phyloP scores from a whole-genome alignment of 2,329 filamentous ascomycete genomes.

The Trichoderma semiorbis region DNA sequence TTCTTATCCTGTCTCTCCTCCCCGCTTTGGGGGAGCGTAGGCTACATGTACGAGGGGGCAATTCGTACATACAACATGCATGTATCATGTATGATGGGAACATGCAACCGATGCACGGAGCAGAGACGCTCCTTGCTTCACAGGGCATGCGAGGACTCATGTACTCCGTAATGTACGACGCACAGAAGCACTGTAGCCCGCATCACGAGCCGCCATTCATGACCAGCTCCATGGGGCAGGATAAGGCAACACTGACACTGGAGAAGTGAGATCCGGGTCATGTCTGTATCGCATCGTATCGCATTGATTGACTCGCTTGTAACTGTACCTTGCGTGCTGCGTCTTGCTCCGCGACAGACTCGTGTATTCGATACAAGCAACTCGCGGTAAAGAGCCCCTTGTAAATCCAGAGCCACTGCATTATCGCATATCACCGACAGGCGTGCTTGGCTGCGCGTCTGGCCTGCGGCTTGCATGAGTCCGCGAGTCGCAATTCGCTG shows the following conservation, averaged over 20 bases:
- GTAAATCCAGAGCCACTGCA: background rate
- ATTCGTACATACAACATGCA: background rate
- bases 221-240: slow-evolving; percentile 10
- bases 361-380: background rate
- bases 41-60: background rate
- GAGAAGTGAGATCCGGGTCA: background rate
- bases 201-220: slow-evolving; percentile 12
- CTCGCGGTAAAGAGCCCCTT: background rate
- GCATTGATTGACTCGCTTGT: background rate
- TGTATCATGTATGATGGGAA: background rate
- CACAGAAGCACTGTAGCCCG: background rate
- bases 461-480: slow-evolving; percentile 16
- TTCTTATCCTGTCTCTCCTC: background rate
- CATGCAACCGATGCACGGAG: background rate
- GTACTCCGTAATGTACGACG: slow-evolving; percentile 13
- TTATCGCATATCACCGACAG: slow-evolving; percentile 9
- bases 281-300: background rate
- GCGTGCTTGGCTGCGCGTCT: slow-evolving; percentile 16
- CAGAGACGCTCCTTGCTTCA: background rate
- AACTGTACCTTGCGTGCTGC: background rate
- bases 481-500: slow-evolving; percentile 16
- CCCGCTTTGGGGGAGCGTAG: background rate
- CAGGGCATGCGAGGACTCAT: slow-evolving; percentile 6
- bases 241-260: background rate
- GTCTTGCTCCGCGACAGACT: background rate